A percentile compares a stretch with the other conserved stretches of the same genome.
These are phyloP conservation scores for Ophiostoma sp. DNA, from an alignment of 2,329 filamentous ascomycete genomes.

Conservation along the genomic window DNA sequence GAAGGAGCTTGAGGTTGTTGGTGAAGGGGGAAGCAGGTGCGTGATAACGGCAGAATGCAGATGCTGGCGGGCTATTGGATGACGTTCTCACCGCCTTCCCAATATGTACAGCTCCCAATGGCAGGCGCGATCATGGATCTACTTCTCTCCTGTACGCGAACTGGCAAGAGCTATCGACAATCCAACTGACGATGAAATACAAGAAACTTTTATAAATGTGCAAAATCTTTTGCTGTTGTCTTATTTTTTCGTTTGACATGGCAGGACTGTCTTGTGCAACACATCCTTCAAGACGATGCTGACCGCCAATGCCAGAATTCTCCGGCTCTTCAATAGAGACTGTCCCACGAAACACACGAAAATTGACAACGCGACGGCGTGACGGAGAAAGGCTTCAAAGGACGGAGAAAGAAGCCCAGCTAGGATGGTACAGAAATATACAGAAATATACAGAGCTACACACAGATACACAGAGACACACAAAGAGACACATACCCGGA, in stretches of 20 bases:
- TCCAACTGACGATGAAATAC: background rate
- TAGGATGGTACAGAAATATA: background rate
- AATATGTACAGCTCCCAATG: conserved; percentile 1
- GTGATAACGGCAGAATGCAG: conserved; percentile 25
- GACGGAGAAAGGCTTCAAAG: background rate
- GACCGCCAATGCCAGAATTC: background rate
- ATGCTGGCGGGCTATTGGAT: background rate
- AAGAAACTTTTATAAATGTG: background rate
- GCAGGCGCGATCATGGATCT: background rate
- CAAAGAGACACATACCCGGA: background rate
- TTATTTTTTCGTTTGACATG: background rate
- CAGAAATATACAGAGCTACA: background rate
- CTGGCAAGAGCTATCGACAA: background rate
- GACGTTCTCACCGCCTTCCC: conserved; percentile 25
- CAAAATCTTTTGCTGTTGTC: background rate
- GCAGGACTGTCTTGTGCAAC: conserved; percentile 2
- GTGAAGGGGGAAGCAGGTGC: background rate
- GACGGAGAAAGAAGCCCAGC: background rate
- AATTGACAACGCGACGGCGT: background rate
- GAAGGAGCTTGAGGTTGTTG: background rate
- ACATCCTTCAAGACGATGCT: background rate
- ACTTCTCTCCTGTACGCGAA: background rate
- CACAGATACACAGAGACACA: background rate
- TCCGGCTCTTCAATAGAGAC: background rate
- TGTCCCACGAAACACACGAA: background rate